Evolutionary conservation across 257 asterid species (phyloP).

Genomic region (Coffea canephora): DNA sequence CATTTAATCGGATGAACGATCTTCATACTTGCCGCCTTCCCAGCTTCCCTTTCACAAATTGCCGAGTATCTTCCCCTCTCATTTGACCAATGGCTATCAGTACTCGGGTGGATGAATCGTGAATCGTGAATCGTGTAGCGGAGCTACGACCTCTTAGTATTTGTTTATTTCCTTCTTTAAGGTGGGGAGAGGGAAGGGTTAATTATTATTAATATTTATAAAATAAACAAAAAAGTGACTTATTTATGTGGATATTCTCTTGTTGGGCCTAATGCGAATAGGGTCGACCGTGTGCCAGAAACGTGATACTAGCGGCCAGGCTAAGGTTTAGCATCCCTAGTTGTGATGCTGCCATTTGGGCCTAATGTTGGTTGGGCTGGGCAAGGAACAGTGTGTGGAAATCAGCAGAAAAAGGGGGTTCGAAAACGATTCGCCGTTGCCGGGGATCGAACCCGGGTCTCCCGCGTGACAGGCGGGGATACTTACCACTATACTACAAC

Average conservation of each 20-base stretch:
- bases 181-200: too few relatives aligned
- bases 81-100: neutral
- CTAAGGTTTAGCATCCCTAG: too few relatives aligned
- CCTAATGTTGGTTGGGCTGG: too few relatives aligned
- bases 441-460: constrained; percentile 66
- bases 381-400: too few relatives aligned
- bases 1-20: neutral
- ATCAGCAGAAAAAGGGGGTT: too few relatives aligned
- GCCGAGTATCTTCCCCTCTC: neutral
- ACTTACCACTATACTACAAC: constrained; percentile 64
- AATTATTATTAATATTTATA: too few relatives aligned
- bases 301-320: too few relatives aligned
- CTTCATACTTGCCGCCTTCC: neutral
- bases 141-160: neutral
- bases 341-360: too few relatives aligned
- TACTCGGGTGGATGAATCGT: neutral
- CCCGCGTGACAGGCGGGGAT: constrained; percentile 62
- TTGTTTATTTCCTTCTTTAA: too few relatives aligned
- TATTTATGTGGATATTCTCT: neutral
- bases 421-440: constrained; percentile 7
- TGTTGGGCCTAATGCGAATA: neutral
- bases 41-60: too few relatives aligned
- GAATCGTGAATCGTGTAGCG: neutral
- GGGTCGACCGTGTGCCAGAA: neutral
- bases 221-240: too few relatives aligned